Evolutionary conservation across 75 land plant species (phyloP).

Genomic region (Cupressus sempervirens): DNA sequence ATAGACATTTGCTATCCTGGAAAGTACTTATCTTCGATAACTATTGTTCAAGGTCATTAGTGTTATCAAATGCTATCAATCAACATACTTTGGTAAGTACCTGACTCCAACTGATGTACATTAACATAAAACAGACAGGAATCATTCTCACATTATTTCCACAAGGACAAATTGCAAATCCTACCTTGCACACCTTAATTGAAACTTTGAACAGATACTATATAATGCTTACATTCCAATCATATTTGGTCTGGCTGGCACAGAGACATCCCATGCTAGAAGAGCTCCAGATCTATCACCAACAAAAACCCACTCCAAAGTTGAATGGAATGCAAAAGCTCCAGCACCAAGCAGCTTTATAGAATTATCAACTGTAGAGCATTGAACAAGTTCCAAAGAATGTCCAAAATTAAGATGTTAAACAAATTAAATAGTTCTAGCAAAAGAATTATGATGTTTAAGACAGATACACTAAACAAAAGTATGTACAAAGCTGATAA

Average conservation of each 20-base stretch:
- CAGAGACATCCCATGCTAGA: slow-evolving; percentile 98
- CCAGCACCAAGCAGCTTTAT: slow-evolving; percentile 96
- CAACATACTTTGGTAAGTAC: neutral
- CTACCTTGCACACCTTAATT: neutral
- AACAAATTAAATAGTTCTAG: neutral
- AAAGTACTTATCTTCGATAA: neutral
- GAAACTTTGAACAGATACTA: neutral
- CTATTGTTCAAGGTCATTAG: neutral
- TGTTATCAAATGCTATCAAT: neutral
- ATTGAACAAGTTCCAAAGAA: slow-evolving; percentile 8
- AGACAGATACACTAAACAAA: neutral
- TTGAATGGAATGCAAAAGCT: slow-evolving; percentile 97
- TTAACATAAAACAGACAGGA: neutral
- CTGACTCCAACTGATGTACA: neutral
- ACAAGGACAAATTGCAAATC: neutral
- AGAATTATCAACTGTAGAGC: slow-evolving; percentile 78
- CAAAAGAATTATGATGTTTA: neutral
- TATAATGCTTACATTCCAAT: slow-evolving; percentile 89
- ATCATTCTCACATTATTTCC: neutral
- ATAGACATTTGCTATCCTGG: neutral
- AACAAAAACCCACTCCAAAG: slow-evolving; percentile 94
- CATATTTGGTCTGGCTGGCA: slow-evolving; percentile 77
- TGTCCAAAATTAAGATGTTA: neutral
- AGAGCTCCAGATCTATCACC: slow-evolving; percentile 94
- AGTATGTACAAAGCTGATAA: neutral